phyloP scores from a whole-genome alignment of 2,329 filamentous ascomycete species.

The Alternaria sp. region DNA sequence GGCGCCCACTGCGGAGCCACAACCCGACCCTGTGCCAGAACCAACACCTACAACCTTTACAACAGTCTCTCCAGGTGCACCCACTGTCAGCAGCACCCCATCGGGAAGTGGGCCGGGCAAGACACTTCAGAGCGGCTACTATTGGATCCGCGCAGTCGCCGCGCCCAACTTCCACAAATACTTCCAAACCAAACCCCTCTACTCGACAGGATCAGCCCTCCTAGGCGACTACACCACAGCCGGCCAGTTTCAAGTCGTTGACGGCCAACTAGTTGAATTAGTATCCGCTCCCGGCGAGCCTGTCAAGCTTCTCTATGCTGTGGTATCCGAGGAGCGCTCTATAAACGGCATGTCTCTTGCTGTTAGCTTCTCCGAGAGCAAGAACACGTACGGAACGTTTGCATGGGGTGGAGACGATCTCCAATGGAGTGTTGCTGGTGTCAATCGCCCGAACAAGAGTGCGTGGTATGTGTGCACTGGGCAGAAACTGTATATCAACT shows the following conservation, averaged over 20 bases:
- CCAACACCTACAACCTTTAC: constrained; percentile 22
- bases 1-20: constrained; percentile 19
- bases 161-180: constrained; percentile 63
- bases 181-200: constrained; percentile 48
- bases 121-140: constrained; percentile 61
- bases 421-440: constrained; percentile 60
- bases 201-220: constrained; percentile 58
- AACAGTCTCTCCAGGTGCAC: constrained; percentile 17
- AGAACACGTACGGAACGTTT: constrained; percentile 65
- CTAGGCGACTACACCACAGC: constrained; percentile 62
- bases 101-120: constrained; percentile 51
- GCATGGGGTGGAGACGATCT: constrained; percentile 66
- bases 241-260: constrained; percentile 65
- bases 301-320: constrained; percentile 50
- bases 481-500: constrained; percentile 64
- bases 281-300: constrained; percentile 59
- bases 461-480: constrained; percentile 67
- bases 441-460: constrained; percentile 63
- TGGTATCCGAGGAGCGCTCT: constrained; percentile 35
- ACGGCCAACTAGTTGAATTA: constrained; percentile 65
- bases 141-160: constrained; percentile 66
- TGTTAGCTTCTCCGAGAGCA: constrained; percentile 60
- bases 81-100: constrained; percentile 34
- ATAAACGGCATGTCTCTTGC: constrained; percentile 54
- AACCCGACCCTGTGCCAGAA: constrained; percentile 8